Evolutionary conservation across 331 rosid species (phyloP).

Genomic region (Prunus yedoensis): DNA sequence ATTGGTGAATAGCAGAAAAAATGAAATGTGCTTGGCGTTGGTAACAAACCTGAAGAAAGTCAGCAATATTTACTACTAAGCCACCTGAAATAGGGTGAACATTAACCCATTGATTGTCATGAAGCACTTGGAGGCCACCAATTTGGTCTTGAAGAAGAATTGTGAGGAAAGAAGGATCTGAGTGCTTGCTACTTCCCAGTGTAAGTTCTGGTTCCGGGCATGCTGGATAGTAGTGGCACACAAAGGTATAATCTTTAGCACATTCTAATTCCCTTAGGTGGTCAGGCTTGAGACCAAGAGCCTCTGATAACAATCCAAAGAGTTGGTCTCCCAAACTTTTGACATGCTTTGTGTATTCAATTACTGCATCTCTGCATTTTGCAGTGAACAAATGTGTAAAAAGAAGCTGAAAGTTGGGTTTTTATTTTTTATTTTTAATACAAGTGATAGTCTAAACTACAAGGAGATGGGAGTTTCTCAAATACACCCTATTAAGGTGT

Average conservation of each 20-base stretch:
- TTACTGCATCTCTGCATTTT: constrained; percentile 28
- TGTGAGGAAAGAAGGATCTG: constrained; percentile 11
- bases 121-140: constrained; percentile 39
- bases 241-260: constrained; percentile 14
- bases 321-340: constrained; percentile 23
- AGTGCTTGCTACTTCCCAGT: constrained; percentile 25
- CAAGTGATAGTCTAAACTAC: too few relatives aligned
- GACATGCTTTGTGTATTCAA: constrained; percentile 34
- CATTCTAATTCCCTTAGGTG: constrained; percentile 35
- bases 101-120: constrained; percentile 35
- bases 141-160: constrained; percentile 17
- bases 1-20: too few relatives aligned
- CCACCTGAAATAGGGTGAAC: constrained; percentile 32
- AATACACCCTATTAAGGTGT: too few relatives aligned
- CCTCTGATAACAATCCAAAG: constrained; percentile 43
- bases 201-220: constrained; percentile 18
- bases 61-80: constrained; percentile 35
- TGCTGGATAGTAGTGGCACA: constrained; percentile 33
- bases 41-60: not conserved
- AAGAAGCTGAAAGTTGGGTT: not conserved
- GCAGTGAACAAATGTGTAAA: not conserved
- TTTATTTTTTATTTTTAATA: too few relatives aligned
- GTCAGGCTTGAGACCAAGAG: constrained; percentile 29
- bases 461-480: too few relatives aligned
- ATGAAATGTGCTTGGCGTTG: too few relatives aligned